These are phyloP conservation scores for Rhodamnia rubescens DNA, from an alignment of 345 rosid genomes.

Conservation along the genomic window DNA sequence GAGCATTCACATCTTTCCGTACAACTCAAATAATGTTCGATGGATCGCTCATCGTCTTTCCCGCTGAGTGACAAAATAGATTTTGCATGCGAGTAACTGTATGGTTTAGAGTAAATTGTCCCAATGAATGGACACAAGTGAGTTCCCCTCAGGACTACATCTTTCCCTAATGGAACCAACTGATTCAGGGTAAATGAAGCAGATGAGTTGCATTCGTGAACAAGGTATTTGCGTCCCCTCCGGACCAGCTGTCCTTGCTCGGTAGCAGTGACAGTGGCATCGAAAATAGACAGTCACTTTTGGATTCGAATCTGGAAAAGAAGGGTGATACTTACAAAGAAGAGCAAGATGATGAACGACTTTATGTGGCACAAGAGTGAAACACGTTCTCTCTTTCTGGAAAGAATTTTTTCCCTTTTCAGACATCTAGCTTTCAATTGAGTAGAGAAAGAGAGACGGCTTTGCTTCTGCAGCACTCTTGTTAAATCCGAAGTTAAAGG, in stretches of 20 bases:
- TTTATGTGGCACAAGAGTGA: conserved; percentile 36
- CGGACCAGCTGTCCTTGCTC: conserved; percentile 50
- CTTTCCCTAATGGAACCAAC: too few species aligned
- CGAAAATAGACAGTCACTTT: conserved; percentile 23
- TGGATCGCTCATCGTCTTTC: too few species aligned
- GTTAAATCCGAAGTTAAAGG: neutral
- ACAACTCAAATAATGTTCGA: too few species aligned
- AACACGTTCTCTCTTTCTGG: neutral
- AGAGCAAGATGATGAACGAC: conserved; percentile 30
- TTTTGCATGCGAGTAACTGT: too few species aligned
- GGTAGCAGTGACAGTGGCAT: conserved; percentile 3
- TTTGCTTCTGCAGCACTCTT: neutral
- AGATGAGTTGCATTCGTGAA: too few species aligned
- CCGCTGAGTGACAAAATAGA: too few species aligned
- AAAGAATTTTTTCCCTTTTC: neutral
- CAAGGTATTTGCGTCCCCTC: too few species aligned
- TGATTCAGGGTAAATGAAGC: too few species aligned
- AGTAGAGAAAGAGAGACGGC: neutral
- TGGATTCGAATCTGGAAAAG: conserved; percentile 22
- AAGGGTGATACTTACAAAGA: conserved; percentile 14
- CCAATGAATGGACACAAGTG: too few species aligned
- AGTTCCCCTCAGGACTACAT: too few species aligned
- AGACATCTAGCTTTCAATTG: neutral
- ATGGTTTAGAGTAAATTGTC: too few species aligned
- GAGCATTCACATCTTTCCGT: too few species aligned